Evolutionary conservation across 2,329 filamentous ascomycete species (phyloP).

Genomic region (Rhexocercosporidium sp.): DNA sequence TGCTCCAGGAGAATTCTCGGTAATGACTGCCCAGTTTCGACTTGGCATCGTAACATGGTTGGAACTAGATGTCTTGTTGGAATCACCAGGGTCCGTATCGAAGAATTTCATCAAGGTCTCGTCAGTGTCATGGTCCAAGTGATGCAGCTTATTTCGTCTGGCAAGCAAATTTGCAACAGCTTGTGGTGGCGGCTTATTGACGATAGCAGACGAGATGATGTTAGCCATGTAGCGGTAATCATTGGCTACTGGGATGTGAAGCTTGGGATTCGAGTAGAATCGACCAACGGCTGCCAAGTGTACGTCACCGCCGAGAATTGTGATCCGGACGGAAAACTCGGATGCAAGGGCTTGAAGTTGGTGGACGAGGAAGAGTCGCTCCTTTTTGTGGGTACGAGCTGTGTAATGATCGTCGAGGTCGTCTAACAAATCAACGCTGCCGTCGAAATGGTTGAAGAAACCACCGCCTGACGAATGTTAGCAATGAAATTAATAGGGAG

Average conservation of each 20-base stretch:
- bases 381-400: slow-evolving; percentile 86
- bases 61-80: slow-evolving; percentile 72
- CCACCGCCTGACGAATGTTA: slow-evolving; percentile 61
- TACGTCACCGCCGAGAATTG: slow-evolving; percentile 92
- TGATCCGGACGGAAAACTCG: slow-evolving; percentile 87
- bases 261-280: slow-evolving; percentile 89
- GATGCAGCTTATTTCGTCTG: slow-evolving; percentile 82
- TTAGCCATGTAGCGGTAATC: slow-evolving; percentile 97
- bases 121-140: slow-evolving; percentile 75
- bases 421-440: slow-evolving; percentile 89
- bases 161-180: slow-evolving; percentile 90
- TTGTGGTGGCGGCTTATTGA: slow-evolving; percentile 89
- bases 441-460: slow-evolving; percentile 93
- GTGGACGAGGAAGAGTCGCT: slow-evolving; percentile 79
- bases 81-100: slow-evolving; percentile 81
- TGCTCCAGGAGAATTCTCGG: slow-evolving; percentile 75
- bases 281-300: slow-evolving; percentile 90
- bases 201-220: slow-evolving; percentile 91
- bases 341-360: slow-evolving; percentile 83
- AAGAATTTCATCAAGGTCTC: slow-evolving; percentile 96
- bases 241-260: slow-evolving; percentile 76
- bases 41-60: slow-evolving; percentile 92
- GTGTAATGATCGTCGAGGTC: slow-evolving; percentile 97
- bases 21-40: slow-evolving; percentile 90
- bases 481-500: slow-evolving; percentile 8